Evolutionary conservation across 2,329 filamentous ascomycete genomes (phyloP).

Genomic region (Aspergillus glaucus): DNA sequence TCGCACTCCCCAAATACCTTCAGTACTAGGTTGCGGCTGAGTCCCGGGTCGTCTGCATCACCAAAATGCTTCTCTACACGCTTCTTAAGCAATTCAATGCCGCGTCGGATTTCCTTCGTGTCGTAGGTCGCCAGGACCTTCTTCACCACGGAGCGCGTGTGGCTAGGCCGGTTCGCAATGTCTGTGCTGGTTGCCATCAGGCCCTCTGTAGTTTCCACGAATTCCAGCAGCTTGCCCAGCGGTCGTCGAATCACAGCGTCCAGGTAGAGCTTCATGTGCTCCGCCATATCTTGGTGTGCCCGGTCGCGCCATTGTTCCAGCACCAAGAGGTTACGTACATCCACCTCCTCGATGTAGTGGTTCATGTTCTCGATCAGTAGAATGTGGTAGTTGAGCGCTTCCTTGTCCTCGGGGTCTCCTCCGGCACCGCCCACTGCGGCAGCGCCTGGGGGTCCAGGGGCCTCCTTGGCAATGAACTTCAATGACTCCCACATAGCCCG

Average conservation of each 20-base stretch:
- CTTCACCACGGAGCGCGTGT: slow-evolving; percentile 75
- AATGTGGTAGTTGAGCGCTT: slow-evolving; percentile 94
- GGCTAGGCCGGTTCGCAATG: slow-evolving; percentile 74
- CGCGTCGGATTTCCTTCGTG: slow-evolving; percentile 75
- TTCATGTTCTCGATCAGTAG: slow-evolving; percentile 98
- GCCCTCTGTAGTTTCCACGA: slow-evolving; percentile 80
- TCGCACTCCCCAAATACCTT: slow-evolving; percentile 58
- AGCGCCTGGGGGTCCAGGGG: slow-evolving; percentile 44
- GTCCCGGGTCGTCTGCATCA: slow-evolving; percentile 68
- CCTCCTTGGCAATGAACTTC: slow-evolving; percentile 81
- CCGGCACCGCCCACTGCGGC: slow-evolving; percentile 27
- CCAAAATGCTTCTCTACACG: slow-evolving; percentile 97
- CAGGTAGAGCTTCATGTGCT: slow-evolving; percentile 84
- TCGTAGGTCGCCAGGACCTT: slow-evolving; percentile 79
- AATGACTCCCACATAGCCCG: slow-evolving; percentile 96
- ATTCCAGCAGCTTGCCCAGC: slow-evolving; percentile 83
- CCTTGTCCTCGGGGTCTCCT: slow-evolving; percentile 81
- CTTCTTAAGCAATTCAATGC: slow-evolving; percentile 83
- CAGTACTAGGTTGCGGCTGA: slow-evolving; percentile 54
- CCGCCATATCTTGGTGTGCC: slow-evolving; percentile 69
- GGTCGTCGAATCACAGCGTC: slow-evolving; percentile 82
- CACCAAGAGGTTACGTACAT: slow-evolving; percentile 65
- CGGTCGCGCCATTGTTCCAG: slow-evolving; percentile 77
- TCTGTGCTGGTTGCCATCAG: slow-evolving; percentile 54
- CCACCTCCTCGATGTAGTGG: slow-evolving; percentile 88